Percentiles rank a stretch among this genome's conserved stretches.
These are phyloP conservation scores for Obba rivulosa DNA, from an alignment of 768 basidiomycete species.

Conservation along the genomic window DNA sequence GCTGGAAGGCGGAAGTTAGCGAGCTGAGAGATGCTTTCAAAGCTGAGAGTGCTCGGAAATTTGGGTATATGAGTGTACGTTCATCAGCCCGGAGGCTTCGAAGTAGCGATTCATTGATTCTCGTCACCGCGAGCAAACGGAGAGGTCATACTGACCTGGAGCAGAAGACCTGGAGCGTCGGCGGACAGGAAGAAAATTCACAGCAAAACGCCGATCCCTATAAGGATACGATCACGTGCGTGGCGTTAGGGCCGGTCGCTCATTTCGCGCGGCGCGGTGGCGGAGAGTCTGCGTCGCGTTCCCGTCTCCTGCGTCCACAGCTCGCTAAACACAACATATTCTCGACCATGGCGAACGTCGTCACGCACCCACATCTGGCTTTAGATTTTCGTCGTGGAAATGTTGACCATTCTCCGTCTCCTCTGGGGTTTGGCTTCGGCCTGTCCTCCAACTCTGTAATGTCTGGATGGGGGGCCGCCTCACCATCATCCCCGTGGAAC, in stretches of 20 bases:
- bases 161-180: slow-evolving; percentile 1
- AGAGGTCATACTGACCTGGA: slow-evolving; percentile 28
- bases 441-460: slow-evolving; percentile 42
- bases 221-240: slow-evolving; percentile 28
- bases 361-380: slow-evolving; percentile 45
- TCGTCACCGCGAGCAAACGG: slow-evolving; percentile 48
- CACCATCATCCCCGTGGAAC: slow-evolving; percentile 25
- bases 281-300: slow-evolving; percentile 1
- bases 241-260: slow-evolving; percentile 29
- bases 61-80: slow-evolving; percentile 74
- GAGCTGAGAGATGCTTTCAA: slow-evolving; percentile 6
- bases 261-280: background rate
- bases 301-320: slow-evolving; percentile 9
- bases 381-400: slow-evolving; percentile 59
- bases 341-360: slow-evolving; percentile 64
- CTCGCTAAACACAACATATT: slow-evolving; percentile 7
- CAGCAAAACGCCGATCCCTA: slow-evolving; percentile 19
- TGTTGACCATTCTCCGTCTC: slow-evolving; percentile 54
- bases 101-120: slow-evolving; percentile 81
- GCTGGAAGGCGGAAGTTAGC: slow-evolving; percentile 9
- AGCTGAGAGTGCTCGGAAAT: slow-evolving; percentile 63
- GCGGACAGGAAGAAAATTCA: slow-evolving; percentile 11
- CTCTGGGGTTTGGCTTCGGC: slow-evolving; percentile 73
- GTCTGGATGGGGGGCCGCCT: slow-evolving; percentile 42
- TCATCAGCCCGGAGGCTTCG: slow-evolving; percentile 70